phyloP scores from a whole-genome alignment of 164 flowering plant genomes.

The Aristolochia californica region DNA sequence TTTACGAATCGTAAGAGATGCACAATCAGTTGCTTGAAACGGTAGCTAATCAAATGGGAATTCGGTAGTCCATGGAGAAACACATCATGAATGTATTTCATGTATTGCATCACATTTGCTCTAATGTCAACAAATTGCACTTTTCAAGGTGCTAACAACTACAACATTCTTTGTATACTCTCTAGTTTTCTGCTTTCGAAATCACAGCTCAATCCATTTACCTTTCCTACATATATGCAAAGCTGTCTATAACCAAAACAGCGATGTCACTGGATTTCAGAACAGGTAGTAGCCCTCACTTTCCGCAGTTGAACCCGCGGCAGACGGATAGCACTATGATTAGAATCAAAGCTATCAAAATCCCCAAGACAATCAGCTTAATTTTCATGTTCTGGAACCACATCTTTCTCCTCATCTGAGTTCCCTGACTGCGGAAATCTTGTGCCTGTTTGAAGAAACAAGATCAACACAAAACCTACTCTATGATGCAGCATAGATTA shows the following conservation, averaged over 20 bases:
- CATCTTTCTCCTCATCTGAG: constrained; percentile 19
- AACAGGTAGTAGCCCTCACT: constrained; percentile 3
- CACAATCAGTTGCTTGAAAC: too few species aligned
- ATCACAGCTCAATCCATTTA: not conserved
- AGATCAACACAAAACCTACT: too few species aligned
- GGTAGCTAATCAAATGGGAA: too few species aligned
- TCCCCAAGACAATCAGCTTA: constrained; percentile 20
- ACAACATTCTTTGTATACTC: too few species aligned
- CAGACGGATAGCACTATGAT: constrained; percentile 18
- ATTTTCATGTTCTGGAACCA: constrained; percentile 22
- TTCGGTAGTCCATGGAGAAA: not conserved
- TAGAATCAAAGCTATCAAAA: constrained; percentile 17
- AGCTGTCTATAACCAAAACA: not conserved
- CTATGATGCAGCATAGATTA: too few species aligned
- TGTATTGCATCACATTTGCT: not conserved
- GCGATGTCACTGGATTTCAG: not conserved
- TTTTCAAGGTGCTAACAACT: too few species aligned
- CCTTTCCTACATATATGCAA: not conserved
- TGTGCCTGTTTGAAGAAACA: constrained; percentile 12
- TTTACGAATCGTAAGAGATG: too few species aligned
- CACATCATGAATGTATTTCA: not conserved
- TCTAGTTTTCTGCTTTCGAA: not conserved
- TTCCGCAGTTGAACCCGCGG: constrained; percentile 18
- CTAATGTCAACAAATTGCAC: not conserved
- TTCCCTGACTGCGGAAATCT: constrained; percentile 13